Conservation (phyloP, 306 rosid species). For the Carpinus viminea region DNA sequence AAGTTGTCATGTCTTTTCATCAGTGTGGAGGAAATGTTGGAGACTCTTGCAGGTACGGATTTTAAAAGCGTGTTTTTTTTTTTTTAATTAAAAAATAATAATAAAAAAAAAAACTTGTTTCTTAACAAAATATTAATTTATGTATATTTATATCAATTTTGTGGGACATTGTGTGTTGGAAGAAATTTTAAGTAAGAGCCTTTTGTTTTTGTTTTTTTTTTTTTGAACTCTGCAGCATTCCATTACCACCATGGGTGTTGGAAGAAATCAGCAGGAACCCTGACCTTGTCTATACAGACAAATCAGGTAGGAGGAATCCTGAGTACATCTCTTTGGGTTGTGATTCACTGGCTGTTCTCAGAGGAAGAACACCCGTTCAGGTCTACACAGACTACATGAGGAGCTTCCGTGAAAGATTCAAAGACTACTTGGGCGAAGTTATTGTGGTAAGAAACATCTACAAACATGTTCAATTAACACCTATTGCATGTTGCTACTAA, state of each 20-base stretch:
- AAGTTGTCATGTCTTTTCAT: constrained; percentile 94
- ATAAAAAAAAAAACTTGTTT: too few species aligned
- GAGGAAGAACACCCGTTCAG: constrained; percentile 88
- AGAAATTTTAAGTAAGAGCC: neutral
- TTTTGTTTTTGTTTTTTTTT: too few species aligned
- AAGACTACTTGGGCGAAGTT: constrained; percentile 63
- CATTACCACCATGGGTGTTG: constrained; percentile 88
- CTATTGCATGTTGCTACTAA: neutral
- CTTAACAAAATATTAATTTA: too few species aligned
- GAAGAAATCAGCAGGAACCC: constrained; percentile 80
- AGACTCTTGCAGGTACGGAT: constrained; percentile 80
- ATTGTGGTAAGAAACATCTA: constrained; percentile 60
- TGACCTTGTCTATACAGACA: constrained; percentile 85
- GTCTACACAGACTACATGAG: constrained; percentile 88
- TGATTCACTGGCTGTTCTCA: constrained; percentile 75
- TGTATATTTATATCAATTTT: too few species aligned
- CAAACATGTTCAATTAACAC: neutral
- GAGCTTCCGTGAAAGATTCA: constrained; percentile 78
- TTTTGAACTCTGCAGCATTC: constrained; percentile 60
- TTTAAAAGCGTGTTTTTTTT: too few species aligned
- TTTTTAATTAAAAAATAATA: too few species aligned
- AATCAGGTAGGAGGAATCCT: constrained; percentile 76
- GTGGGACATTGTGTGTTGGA: too few species aligned
- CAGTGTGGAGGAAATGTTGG: constrained; percentile 99
- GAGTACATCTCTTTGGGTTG: constrained; percentile 88